Evolutionary conservation across 2,329 filamentous ascomycete genomes (phyloP).

Genomic region (Thelonectria rubi): DNA sequence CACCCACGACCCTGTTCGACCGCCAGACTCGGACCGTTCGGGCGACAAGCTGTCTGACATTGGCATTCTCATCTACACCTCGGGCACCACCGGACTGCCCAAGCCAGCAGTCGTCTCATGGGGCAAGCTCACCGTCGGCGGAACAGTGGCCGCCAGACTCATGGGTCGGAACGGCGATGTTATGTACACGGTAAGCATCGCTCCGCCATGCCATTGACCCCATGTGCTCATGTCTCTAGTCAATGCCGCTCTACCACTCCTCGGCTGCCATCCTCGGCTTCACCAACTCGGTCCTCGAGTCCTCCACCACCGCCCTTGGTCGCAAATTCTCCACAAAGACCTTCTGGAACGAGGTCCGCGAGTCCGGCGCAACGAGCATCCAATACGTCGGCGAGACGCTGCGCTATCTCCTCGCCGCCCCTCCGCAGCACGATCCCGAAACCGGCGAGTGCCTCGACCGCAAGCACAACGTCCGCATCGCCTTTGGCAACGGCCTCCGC

Average conservation of each 20-base stretch:
- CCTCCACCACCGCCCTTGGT: constrained; percentile 75
- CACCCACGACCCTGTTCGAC: constrained; percentile 61
- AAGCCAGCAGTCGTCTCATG: constrained; percentile 83
- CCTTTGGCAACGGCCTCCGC: constrained; percentile 85
- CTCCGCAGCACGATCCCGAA: constrained; percentile 66
- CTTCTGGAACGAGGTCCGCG: constrained; percentile 82
- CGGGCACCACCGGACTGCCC: constrained; percentile 84
- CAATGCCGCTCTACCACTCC: constrained; percentile 90
- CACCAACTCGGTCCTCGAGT: constrained; percentile 64
- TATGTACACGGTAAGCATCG: constrained; percentile 74
- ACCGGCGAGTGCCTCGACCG: constrained; percentile 76
- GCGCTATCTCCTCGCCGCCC: constrained; percentile 78
- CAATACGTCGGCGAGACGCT: constrained; percentile 92
- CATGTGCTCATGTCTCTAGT: constrained; percentile 55
- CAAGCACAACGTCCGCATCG: constrained; percentile 75
- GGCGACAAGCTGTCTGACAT: constrained; percentile 64
- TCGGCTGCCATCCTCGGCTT: constrained; percentile 79
- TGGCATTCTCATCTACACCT: constrained; percentile 83
- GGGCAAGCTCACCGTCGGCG: constrained; percentile 68
- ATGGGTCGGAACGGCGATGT: constrained; percentile 71
- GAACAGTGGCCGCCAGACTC: constrained; percentile 51
- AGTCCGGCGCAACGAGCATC: constrained; percentile 75
- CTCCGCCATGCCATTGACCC: neutral
- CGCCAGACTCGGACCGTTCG: constrained; percentile 65
- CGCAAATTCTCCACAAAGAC: constrained; percentile 79